These are phyloP conservation scores for Zygoascus meyerae DNA, from an alignment of 1,139 yeast species.

Conservation along the genomic window DNA sequence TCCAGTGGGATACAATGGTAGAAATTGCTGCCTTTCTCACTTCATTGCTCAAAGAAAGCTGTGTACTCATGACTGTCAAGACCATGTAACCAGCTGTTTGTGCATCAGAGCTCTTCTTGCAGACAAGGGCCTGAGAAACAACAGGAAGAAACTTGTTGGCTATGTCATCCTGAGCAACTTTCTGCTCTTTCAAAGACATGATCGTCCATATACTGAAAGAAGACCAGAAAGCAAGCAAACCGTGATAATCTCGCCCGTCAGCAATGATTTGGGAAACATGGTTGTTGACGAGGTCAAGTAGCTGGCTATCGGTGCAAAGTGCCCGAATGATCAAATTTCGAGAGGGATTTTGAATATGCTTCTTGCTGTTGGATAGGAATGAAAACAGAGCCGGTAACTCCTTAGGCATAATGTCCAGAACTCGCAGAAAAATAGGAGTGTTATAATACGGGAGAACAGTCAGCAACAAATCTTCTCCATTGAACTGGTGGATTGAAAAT, in stretches of 20 bases:
- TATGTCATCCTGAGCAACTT: slow-evolving; percentile 31
- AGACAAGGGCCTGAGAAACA: slow-evolving; percentile 30
- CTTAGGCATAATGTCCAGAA: slow-evolving; percentile 59
- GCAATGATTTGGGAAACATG: slow-evolving; percentile 49
- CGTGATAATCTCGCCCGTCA: slow-evolving; percentile 44
- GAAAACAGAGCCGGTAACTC: slow-evolving; percentile 68
- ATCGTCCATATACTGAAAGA: slow-evolving; percentile 66
- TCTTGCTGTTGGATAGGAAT: slow-evolving; percentile 66
- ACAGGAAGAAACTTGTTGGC: slow-evolving; percentile 45
- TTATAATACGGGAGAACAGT: slow-evolving; percentile 74
- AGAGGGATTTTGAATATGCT: slow-evolving; percentile 58
- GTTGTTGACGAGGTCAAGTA: slow-evolving; percentile 59
- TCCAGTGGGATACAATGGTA: slow-evolving; percentile 51
- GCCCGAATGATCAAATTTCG: slow-evolving; percentile 65
- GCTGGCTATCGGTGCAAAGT: slow-evolving; percentile 57
- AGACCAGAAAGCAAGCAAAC: slow-evolving; percentile 71
- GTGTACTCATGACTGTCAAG: slow-evolving; percentile 68
- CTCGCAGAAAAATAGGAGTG: slow-evolving; percentile 64
- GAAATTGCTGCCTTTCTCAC: slow-evolving; percentile 65
- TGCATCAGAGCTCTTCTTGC: slow-evolving; percentile 47
- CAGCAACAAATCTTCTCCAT: slow-evolving; percentile 64
- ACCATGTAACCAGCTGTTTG: slow-evolving; percentile 82
- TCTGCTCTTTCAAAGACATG: slow-evolving; percentile 41
- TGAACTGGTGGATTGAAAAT: slow-evolving; percentile 77
- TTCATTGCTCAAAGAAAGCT: slow-evolving; percentile 59